Evolutionary conservation across 1,284 basidiomycete genomes (phyloP), one percentile per base, ranked within the genome.

Genomic region (Fistulinella cinereoalba): DNA sequence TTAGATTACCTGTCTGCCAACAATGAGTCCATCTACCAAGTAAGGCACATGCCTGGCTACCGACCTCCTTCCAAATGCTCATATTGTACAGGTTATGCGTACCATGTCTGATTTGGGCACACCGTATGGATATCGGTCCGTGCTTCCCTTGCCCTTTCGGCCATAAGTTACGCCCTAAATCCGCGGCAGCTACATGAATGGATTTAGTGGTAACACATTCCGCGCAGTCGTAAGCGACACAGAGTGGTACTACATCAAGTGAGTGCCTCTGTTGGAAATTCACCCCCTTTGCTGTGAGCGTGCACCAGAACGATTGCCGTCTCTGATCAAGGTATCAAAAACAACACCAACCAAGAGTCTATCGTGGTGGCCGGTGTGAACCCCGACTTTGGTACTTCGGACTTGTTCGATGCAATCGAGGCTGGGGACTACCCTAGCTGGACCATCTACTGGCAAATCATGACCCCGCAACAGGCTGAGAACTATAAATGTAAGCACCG

Each of bases 1-100:
- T 36, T 36, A 73, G 76, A 77, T 58, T 80, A 77, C 51, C 61
- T 72, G 28, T 60, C 61, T n/a, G 67, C 69, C 49, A 77, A 77
- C 57, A 71, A 73, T 32, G 75, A 77, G 58, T 68, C 71, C 3
- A 61, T 71, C 28, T 74, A 77, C 50, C 79, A 80, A 60, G 47
- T 51, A 8, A 1, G 37, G 38, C 19, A 16, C 22, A 37, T 34
- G 23, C 21, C 3, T 37, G 32, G 16, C 34, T 22, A 10, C 6
- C 21, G 29, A n/a, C n/a, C n/a, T 18, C 24, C 6, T n/a, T 11
- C 15, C 18, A 11, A 37, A 29, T 38, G 19, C 25, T 52, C 12
- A 59, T n/a, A 9, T 23, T 27, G 13, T 31, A 19, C 19, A 60
- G 57, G 65, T 75, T 50, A 71, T 76, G 69, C 63, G 61, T 42